Evolutionary conservation across 2,329 filamentous ascomycete species (phyloP), one percentile per base, ranked within the genome.

Genomic region (Colletotrichum spinosum): DNA sequence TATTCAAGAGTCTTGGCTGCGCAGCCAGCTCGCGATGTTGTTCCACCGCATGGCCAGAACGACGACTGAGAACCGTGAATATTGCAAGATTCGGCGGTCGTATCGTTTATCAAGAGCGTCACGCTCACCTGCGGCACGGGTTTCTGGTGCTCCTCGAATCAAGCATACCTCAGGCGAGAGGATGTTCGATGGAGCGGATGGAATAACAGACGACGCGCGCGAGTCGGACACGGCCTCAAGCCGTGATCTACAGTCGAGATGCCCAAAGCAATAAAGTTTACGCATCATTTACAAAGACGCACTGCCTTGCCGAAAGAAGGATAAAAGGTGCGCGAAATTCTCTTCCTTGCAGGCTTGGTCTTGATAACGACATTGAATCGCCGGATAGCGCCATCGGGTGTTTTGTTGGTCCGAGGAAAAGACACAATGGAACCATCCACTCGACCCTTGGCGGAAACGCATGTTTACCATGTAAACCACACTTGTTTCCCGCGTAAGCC

Each of bases 331-430:
- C 12, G 17, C 37, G 25, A 54, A 42, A 10, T 55, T 17, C 17
- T 53, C 34, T 12, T 60, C 52, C 52, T 8, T 39, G 41, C 15
- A 49, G 46, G 37, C 52, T 39, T 62, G 53, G 58, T 25, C 52
- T 49, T 65, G 15, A 65, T 65, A 60, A 62, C 62, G 58, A 65
- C 62, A 65, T 65, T 37, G 25, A 25, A 46, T 48, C 45, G 15
- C 46, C 39, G 35, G 35, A 65, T 65, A 62, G 49, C 62, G 62
- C 62, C 42, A 65, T 65, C 58, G 25, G 42, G 42, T 33, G 41
- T 25, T 25, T 25, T 25, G 25, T 25, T 25, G 25, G 25, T 12
- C 58, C 41, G 13, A 41, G 35, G 15, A 42, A n/a, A 46, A 51
- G 46, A 46, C 48, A 50, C 25, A 5, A 25, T 25, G 25, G 25